These are phyloP conservation scores for Fallopia convolvulus DNA, from an alignment of 148 eudicot genomes.

Conservation along the genomic window DNA sequence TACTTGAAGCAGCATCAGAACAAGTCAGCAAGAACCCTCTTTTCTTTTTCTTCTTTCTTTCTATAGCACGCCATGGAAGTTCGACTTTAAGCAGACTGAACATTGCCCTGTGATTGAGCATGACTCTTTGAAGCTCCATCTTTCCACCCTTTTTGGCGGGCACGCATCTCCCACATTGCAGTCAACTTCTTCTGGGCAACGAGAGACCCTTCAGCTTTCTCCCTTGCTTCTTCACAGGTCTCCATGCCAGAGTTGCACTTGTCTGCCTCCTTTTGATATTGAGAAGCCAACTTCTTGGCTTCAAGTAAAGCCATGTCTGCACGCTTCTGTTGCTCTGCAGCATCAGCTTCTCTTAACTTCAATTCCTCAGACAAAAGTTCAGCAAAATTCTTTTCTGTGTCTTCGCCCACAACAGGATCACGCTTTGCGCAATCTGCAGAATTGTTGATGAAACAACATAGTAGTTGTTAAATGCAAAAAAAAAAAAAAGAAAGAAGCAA, in stretches of 20 bases:
- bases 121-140: conserved; percentile 22
- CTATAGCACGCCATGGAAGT: neutral
- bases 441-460: neutral
- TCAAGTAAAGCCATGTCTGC: conserved; percentile 53
- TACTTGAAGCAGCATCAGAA: neutral
- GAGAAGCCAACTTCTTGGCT: conserved; percentile 53
- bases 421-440: conserved; percentile 65
- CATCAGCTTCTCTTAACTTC: conserved; percentile 49
- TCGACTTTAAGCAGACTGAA: conserved; percentile 19
- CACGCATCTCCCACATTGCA: conserved; percentile 61
- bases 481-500: neutral
- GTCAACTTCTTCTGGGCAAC: conserved; percentile 60
- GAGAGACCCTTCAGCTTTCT: conserved; percentile 63
- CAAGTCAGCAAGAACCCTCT: neutral
- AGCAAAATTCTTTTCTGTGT: conserved; percentile 52
- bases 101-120: conserved; percentile 23
- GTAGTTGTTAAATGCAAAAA: neutral
- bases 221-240: conserved; percentile 83
- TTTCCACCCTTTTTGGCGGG: conserved; percentile 65
- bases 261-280: conserved; percentile 78
- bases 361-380: conserved; percentile 59
- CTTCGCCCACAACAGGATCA: conserved; percentile 54
- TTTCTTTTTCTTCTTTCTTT: neutral
- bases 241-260: conserved; percentile 76
- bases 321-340: conserved; percentile 49